Evolutionary conservation across 306 rosid species (phyloP).

Genomic region (Lagenaria siceraria): DNA sequence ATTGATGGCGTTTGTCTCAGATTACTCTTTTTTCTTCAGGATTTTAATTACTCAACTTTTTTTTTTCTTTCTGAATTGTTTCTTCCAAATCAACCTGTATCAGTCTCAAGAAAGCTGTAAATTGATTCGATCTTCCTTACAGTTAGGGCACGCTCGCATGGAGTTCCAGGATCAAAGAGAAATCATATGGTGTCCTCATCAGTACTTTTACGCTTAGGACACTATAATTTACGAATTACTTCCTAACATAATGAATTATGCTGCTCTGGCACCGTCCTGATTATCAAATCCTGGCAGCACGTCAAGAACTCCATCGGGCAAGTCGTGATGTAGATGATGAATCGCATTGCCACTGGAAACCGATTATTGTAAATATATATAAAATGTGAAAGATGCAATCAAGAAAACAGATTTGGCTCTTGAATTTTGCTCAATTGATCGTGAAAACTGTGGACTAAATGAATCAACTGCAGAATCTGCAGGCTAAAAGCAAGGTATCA

Average conservation of each 20-base stretch:
- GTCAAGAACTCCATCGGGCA: neutral
- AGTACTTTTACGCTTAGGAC: neutral
- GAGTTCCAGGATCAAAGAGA: neutral
- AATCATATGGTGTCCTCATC: neutral
- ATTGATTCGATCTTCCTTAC: neutral
- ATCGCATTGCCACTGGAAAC: neutral
- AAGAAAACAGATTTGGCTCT: neutral
- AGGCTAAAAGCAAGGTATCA: neutral
- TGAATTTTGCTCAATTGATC: neutral
- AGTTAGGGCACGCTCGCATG: neutral
- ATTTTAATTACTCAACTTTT: neutral
- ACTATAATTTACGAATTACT: neutral
- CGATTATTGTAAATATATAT: neutral
- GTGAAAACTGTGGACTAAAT: neutral
- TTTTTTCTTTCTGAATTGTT: neutral
- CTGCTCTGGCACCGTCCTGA: neutral
- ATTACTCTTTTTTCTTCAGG: neutral
- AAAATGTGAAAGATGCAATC: neutral
- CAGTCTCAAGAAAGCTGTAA: neutral
- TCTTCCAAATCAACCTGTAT: neutral
- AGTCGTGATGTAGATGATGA: neutral
- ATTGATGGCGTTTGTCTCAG: neutral
- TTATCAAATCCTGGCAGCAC: neutral
- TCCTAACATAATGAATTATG: neutral
- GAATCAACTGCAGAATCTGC: neutral